Evolutionary conservation across 306 rosid species (phyloP), one percentile per base, ranked within the genome.

Genomic region (Adenanthera pavonina): DNA sequence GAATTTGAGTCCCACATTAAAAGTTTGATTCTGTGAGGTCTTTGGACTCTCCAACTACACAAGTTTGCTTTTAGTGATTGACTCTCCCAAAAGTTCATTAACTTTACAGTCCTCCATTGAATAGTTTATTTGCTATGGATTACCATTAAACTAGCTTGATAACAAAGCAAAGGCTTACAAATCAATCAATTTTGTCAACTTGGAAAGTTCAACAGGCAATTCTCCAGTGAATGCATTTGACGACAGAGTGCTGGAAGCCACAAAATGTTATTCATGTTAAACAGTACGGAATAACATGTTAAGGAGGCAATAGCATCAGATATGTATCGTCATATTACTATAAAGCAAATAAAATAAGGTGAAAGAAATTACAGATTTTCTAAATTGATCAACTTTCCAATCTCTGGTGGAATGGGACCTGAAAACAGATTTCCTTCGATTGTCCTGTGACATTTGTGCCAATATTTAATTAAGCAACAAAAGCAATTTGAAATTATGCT

Each of bases 151-250:
- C 68, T 61, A 61, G 17, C 17, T 13, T 61, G n/a, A 13, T 34
- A 61, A 34, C n/a, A 61, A 61, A 61, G 41, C 3, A 61, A 61
- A 6, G 17, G 9, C 68, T 61, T 61, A 61, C 68, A 61, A 61
- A 13, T 61, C 68, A 12, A 4, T 61, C 68, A 61, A 30, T 13
- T 61, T 61, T n/a, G 34, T 61, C 41, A 61, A 34, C n/a, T 61
- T 10, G 41, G 68, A 33, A 61, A 61, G 68, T 33, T 33, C 41
- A 12, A 12, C 68, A 5, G 41, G 68, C 68, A 61, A 61, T 61
- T 33, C 68, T 33, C 68, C 68, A 30, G 68, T 61, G 41, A 61
- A 61, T 33, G 68, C 68, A 34, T 61, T 61, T 33, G 68, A 61
- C 9, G 68, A 33, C 41, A 61, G 41, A 11, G 33, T 41, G 41